Percentiles rank a stretch among this genome's conserved stretches.
phyloP scores from a whole-genome alignment of 495 filamentous ascomycete species.

The Penicillium coffeae region DNA sequence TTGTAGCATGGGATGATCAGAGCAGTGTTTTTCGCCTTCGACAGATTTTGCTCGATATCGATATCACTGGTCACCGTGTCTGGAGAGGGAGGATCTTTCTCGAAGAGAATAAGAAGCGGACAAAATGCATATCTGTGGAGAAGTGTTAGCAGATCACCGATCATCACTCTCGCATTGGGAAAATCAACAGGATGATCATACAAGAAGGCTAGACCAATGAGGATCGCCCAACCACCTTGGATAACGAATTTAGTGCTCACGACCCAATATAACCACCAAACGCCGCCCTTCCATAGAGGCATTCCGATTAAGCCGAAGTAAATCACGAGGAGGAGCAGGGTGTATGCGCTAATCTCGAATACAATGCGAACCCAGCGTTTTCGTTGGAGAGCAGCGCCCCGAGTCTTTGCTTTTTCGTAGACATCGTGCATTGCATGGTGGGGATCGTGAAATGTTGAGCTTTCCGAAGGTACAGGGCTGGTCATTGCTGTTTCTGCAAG shows the following conservation, averaged over 20 bases:
- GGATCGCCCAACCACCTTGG: constrained; percentile 33
- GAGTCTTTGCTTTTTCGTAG: constrained; percentile 24
- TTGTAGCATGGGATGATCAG: constrained; percentile 49
- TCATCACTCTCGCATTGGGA: neutral
- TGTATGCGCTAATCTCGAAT: constrained; percentile 36
- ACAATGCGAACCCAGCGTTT: constrained; percentile 29
- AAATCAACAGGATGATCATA: constrained; percentile 13
- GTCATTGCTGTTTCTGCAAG: neutral
- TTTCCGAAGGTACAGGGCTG: neutral
- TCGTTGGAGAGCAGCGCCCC: constrained; percentile 28
- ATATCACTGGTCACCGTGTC: neutral
- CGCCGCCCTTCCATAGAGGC: constrained; percentile 40
- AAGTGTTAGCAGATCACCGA: neutral
- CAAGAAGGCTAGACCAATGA: constrained; percentile 31
- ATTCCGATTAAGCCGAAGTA: constrained; percentile 41
- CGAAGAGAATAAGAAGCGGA: constrained; percentile 37
- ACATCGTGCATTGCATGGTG: constrained; percentile 14
- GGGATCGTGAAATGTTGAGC: constrained; percentile 7
- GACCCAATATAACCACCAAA: constrained; percentile 40
- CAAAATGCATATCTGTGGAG: constrained; percentile 32
- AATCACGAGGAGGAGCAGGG: constrained; percentile 25
- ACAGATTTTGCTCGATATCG: constrained; percentile 13
- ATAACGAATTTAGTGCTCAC: constrained; percentile 35
- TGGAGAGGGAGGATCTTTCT: constrained; percentile 25
- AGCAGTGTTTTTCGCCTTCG: constrained; percentile 30